Conservation (phyloP, 225 moss, liverwort and hornwort genomes). For the Rhytidiadelphus loreus region DNA sequence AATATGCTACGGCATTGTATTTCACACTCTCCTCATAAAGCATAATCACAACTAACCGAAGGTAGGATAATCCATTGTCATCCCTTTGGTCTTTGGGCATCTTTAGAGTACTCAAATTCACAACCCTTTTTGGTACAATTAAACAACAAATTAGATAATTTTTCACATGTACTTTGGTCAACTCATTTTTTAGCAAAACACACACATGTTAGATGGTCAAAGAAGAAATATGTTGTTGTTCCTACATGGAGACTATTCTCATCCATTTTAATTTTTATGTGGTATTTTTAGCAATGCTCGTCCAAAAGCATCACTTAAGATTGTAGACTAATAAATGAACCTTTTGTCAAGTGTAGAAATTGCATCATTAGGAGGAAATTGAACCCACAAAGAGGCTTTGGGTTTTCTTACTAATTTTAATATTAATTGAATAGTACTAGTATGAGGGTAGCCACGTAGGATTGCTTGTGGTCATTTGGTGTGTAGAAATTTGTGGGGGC, state of each 20-base stretch:
- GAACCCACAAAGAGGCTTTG: too few species aligned
- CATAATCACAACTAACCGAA: not conserved
- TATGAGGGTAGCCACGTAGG: too few species aligned
- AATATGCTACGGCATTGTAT: too few species aligned
- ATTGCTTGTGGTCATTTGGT: too few species aligned
- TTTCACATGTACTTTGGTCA: not conserved
- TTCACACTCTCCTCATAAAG: not conserved
- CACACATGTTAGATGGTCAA: not conserved
- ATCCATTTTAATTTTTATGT: not conserved
- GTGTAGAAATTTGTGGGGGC: too few species aligned
- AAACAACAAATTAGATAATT: not conserved
- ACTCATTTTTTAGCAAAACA: not conserved
- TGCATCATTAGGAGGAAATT: too few species aligned
- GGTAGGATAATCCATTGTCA: not conserved
- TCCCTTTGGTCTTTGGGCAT: not conserved
- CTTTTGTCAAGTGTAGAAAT: too few species aligned
- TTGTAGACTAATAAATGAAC: too few species aligned
- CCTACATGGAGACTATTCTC: fast-evolving
- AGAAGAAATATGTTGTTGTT: not conserved
- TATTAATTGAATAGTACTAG: too few species aligned
- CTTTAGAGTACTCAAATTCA: not conserved
- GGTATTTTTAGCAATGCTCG: too few species aligned
- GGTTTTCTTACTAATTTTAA: too few species aligned
- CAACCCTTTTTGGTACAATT: not conserved
- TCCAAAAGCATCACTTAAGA: too few species aligned